A percentile compares a stretch with the other conserved stretches of the same genome.
phyloP scores from a whole-genome alignment of 2,329 filamentous ascomycete genomes.

The Chaetomium globosum region DNA sequence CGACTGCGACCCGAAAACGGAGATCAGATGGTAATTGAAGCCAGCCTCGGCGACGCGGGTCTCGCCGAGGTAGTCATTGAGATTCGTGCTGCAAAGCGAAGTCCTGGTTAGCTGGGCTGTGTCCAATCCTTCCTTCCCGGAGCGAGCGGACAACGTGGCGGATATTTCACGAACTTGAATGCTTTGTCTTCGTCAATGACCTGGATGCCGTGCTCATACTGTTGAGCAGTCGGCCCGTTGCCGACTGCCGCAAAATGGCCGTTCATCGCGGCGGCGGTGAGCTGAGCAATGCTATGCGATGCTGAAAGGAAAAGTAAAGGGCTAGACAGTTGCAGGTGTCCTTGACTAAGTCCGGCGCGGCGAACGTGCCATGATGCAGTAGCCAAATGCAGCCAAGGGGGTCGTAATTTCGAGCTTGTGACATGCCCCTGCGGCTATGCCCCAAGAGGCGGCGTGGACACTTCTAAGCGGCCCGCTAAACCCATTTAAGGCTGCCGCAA shows the following conservation, averaged over 20 bases:
- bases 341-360: constrained; percentile 3
- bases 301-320: neutral
- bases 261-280: constrained; percentile 59
- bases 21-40: constrained; percentile 99
- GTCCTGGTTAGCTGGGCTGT: constrained; percentile 26
- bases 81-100: constrained; percentile 60
- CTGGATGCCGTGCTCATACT: constrained; percentile 92
- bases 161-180: constrained; percentile 74
- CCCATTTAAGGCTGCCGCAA: too few species aligned
- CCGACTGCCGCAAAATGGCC: constrained; percentile 78
- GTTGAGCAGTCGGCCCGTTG: constrained; percentile 62
- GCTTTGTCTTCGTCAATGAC: constrained; percentile 95
- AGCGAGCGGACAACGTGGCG: constrained; percentile 9
- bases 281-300: neutral
- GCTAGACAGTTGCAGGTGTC: neutral
- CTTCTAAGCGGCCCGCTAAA: too few species aligned
- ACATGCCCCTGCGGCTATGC: too few species aligned
- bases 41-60: constrained; percentile 83
- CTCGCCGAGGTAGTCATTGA: constrained; percentile 78
- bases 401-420: constrained; percentile 8
- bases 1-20: constrained; percentile 97
- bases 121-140: neutral
- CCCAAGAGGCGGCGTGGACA: too few species aligned
- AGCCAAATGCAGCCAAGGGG: constrained; percentile 4
- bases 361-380: constrained; percentile 18